A percentile compares a stretch with the other conserved stretches of the same genome.
Evolutionary conservation across 2,329 filamentous ascomycete genomes (phyloP).

Genomic region (Bipolaris cookei): DNA sequence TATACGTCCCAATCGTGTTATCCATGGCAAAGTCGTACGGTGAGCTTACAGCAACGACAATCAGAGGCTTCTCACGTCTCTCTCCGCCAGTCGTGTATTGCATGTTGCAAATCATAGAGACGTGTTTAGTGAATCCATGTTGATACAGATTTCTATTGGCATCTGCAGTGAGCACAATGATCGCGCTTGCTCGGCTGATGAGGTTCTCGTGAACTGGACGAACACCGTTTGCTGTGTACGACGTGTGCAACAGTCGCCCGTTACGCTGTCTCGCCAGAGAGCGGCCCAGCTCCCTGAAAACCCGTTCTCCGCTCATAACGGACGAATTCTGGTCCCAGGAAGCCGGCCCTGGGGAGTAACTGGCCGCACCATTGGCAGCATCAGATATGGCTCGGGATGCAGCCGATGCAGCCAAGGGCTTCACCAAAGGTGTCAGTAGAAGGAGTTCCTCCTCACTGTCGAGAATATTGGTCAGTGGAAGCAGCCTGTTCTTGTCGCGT

Average conservation of each 20-base stretch:
- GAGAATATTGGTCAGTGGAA: slow-evolving; percentile 82
- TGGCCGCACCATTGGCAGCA: slow-evolving; percentile 59
- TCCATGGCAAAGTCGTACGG: slow-evolving; percentile 98
- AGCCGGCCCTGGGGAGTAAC: slow-evolving; percentile 61
- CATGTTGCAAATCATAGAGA: slow-evolving; percentile 93
- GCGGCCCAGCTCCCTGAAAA: slow-evolving; percentile 87
- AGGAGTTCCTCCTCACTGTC: slow-evolving; percentile 88
- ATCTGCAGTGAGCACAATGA: slow-evolving; percentile 91
- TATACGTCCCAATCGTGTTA: slow-evolving; percentile 84
- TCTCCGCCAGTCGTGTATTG: slow-evolving; percentile 73
- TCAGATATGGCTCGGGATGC: slow-evolving; percentile 75
- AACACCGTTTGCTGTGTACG: slow-evolving; percentile 92
- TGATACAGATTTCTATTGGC: slow-evolving; percentile 94
- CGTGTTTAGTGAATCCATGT: slow-evolving; percentile 92
- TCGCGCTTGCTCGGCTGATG: slow-evolving; percentile 84
- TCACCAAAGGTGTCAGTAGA: slow-evolving; percentile 85
- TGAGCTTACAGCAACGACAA: slow-evolving; percentile 92
- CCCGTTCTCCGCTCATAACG: slow-evolving; percentile 89
- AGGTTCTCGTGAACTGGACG: slow-evolving; percentile 91
- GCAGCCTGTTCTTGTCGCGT: slow-evolving; percentile 81
- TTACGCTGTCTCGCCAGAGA: slow-evolving; percentile 85
- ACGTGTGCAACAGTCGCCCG: slow-evolving; percentile 88
- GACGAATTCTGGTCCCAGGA: slow-evolving; percentile 64
- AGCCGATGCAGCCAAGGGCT: slow-evolving; percentile 87
- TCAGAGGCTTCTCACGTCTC: slow-evolving; percentile 77